A percentile compares a stretch with the other conserved stretches of the same genome.
Evolutionary conservation across 2,329 filamentous ascomycete genomes (phyloP).

Genomic region (Scorias spongiosa): DNA sequence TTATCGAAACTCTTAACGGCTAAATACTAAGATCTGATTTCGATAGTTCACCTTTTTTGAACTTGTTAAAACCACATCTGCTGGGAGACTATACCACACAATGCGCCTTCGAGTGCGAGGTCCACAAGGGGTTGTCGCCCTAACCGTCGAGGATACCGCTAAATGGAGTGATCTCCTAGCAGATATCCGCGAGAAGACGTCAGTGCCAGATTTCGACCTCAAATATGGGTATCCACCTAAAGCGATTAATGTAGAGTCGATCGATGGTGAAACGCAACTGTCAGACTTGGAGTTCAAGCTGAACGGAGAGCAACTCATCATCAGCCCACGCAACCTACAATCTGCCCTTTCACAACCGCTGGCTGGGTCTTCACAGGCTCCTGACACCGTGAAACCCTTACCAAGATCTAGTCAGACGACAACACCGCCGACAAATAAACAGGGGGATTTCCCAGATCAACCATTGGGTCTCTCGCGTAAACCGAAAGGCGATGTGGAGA

Average conservation of each 20-base stretch:
- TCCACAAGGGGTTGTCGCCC: constrained; percentile 54
- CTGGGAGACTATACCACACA: constrained; percentile 4
- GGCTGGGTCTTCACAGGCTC: constrained; percentile 8
- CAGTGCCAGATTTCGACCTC: constrained; percentile 51
- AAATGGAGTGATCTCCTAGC: constrained; percentile 47
- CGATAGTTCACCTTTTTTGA: too few relatives aligned
- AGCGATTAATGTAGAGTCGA: constrained; percentile 44
- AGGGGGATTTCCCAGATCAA: constrained; percentile 13
- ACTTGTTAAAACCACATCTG: too few relatives aligned
- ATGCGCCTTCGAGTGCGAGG: constrained; percentile 67
- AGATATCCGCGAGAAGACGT: constrained; percentile 48
- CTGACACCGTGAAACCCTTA: constrained; percentile 10
- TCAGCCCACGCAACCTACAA: constrained; percentile 33
- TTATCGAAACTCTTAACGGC: too few relatives aligned
- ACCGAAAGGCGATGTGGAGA: constrained; percentile 30
- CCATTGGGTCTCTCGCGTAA: constrained; percentile 26
- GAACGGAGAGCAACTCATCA: constrained; percentile 54
- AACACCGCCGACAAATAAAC: constrained; percentile 11
- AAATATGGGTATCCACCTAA: constrained; percentile 78
- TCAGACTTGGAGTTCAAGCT: constrained; percentile 45
- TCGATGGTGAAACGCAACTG: constrained; percentile 34
- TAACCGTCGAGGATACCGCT: constrained; percentile 54
- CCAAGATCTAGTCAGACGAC: constrained; percentile 10
- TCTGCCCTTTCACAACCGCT: constrained; percentile 19
- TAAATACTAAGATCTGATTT: too few relatives aligned